Conservation (phyloP, 768 basidiomycete genomes). For the Hygrocybe coccinea region DNA sequence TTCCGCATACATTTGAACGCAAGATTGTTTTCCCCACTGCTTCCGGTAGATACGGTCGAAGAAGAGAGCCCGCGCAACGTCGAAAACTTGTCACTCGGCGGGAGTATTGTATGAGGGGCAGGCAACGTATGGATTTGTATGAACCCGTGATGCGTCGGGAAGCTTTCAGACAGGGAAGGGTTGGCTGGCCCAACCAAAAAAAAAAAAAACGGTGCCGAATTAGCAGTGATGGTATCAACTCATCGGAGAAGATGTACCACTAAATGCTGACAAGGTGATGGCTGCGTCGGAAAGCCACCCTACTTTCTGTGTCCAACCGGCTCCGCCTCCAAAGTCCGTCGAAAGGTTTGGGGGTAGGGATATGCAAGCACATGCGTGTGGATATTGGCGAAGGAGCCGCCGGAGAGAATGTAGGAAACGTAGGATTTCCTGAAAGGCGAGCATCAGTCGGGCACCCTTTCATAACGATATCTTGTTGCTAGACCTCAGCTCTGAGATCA, state of each 20-base stretch:
- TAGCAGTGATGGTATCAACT: too few species aligned
- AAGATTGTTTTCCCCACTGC: conserved; percentile 92
- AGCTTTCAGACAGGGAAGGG: conserved; percentile 65
- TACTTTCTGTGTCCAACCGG: conserved; percentile 72
- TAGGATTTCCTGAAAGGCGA: conserved; percentile 51
- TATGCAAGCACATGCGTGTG: conserved; percentile 61
- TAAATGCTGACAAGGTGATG: conserved; percentile 71
- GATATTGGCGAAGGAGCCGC: conserved; percentile 49
- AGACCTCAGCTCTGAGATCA: conserved; percentile 52
- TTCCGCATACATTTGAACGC: conserved; percentile 91
- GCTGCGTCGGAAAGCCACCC: conserved; percentile 76
- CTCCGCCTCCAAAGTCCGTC: conserved; percentile 52
- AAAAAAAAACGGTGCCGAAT: not conserved
- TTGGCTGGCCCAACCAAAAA: conserved; percentile 47
- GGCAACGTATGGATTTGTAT: conserved; percentile 76
- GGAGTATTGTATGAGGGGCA: conserved; percentile 61
- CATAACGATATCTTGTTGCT: conserved; percentile 1
- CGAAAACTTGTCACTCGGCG: conserved; percentile 81
- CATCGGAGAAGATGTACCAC: conserved; percentile 46
- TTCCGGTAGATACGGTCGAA: conserved; percentile 40
- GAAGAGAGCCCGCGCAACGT: conserved; percentile 73
- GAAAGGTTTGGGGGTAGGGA: conserved; percentile 63
- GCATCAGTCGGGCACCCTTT: not conserved
- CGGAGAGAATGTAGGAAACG: conserved; percentile 70
- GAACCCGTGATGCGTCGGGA: conserved; percentile 84